Evolutionary conservation across 164 flowering plant species (phyloP).

Genomic region (Sedum album): DNA sequence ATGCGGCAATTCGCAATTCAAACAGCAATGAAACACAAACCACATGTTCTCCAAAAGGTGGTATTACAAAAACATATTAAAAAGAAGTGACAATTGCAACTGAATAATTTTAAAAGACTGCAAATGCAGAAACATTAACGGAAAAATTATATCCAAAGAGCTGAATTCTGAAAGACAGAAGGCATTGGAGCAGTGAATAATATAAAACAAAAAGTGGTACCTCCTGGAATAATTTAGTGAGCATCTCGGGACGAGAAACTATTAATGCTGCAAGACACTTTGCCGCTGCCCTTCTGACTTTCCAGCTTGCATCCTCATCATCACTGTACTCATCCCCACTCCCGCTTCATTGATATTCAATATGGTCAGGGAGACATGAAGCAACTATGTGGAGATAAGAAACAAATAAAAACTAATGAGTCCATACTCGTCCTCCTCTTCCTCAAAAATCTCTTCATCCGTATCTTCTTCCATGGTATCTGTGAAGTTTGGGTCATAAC

Average conservation of each 20-base stretch:
- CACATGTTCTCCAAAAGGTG: not conserved
- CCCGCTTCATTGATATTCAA: conserved; percentile 41
- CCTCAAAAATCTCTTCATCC: conserved; percentile 73
- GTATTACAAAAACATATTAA: not conserved
- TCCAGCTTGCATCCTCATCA: conserved; percentile 99
- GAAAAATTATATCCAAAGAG: not conserved
- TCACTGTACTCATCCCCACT: conserved; percentile 96
- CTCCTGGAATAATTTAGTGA: conserved; percentile 73
- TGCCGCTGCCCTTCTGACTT: conserved; percentile 97
- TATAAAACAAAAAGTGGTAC: conserved; percentile 25
- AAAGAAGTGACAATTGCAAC: not conserved
- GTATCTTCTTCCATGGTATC: conserved; percentile 99
- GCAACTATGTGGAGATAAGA: not conserved
- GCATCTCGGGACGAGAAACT: conserved; percentile 98
- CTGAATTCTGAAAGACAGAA: not conserved
- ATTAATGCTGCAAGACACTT: conserved; percentile 93
- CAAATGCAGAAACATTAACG: not conserved
- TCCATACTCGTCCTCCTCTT: conserved; percentile 96
- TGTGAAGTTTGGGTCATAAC: conserved; percentile 96
- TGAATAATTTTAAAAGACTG: not conserved
- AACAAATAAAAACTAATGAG: not conserved
- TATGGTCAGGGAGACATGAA: not conserved
- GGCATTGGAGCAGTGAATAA: not conserved
- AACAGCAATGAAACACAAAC: not conserved
- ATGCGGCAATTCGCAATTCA: not conserved